Percentiles rank a stretch among this genome's conserved stretches.
Conservation (phyloP, 345 rosid genomes). For the Turritis glabra region DNA sequence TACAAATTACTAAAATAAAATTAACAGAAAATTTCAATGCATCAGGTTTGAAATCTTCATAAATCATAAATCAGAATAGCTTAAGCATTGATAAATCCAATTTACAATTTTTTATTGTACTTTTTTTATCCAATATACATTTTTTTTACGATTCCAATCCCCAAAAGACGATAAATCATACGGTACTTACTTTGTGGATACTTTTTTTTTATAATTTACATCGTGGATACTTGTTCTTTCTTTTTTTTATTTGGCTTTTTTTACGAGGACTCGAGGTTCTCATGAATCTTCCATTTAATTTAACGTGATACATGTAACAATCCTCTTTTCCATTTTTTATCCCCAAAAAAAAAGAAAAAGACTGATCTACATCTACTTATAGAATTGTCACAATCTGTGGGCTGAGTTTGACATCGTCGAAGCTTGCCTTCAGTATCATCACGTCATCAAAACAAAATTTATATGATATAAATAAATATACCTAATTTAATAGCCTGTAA, state of each 20-base stretch:
- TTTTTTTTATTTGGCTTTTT: background rate
- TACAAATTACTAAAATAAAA: too few species aligned
- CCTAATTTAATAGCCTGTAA: too few species aligned
- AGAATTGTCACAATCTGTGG: conserved; percentile 14
- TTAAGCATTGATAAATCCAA: too few species aligned
- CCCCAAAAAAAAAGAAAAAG: background rate
- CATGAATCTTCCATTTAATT: conserved; percentile 6
- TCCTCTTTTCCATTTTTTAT: background rate
- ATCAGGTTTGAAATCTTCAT: too few species aligned
- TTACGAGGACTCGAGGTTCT: conserved; percentile 14
- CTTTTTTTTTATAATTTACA: too few species aligned
- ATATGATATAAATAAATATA: too few species aligned
- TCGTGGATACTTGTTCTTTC: background rate
- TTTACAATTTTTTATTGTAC: too few species aligned
- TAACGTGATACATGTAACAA: conserved; percentile 8
- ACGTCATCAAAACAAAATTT: conserved; percentile 1
- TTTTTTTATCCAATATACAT: too few species aligned
- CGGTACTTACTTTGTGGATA: background rate
- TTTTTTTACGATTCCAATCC: too few species aligned
- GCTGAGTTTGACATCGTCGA: background rate
- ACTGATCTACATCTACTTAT: background rate
- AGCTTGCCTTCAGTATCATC: conserved; percentile 10
- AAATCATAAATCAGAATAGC: too few species aligned
- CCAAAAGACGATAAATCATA: too few species aligned
- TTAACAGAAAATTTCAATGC: too few species aligned